These are phyloP conservation scores for Crataegus laevigata DNA, from an alignment of 306 rosid species.

Conservation along the genomic window DNA sequence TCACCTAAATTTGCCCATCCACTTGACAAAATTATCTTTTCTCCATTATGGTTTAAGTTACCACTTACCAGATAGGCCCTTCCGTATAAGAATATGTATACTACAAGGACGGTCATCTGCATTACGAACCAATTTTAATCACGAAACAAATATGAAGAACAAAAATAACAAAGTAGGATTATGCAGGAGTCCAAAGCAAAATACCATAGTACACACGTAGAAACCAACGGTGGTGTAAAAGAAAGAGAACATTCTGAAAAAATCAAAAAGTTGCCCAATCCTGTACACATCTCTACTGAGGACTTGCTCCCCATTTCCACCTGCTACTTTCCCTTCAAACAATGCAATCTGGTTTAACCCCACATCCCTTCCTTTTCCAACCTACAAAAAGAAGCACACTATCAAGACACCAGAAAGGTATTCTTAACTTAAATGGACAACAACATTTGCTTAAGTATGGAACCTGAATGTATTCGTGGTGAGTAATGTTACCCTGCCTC, in stretches of 20 bases:
- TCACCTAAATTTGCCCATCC: not conserved
- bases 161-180: not conserved
- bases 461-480: slow-evolving; percentile 97
- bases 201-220: slow-evolving; percentile 94
- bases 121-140: slow-evolving; percentile 14
- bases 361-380: slow-evolving; percentile 99
- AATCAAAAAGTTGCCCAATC: slow-evolving; percentile 88
- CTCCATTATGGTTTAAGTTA: not conserved
- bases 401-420: slow-evolving; percentile 17
- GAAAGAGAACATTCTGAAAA: slow-evolving; percentile 95
- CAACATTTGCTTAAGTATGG: slow-evolving; percentile 6
- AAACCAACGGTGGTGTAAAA: slow-evolving; percentile 90
- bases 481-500: slow-evolving; percentile 93
- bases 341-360: slow-evolving; percentile 98
- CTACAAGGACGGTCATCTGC: slow-evolving; percentile 97
- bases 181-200: not conserved
- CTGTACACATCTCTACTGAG: slow-evolving; percentile 94
- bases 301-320: slow-evolving; percentile 98
- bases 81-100: slow-evolving; percentile 86
- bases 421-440: slow-evolving; percentile 12
- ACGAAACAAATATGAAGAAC: not conserved
- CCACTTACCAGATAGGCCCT: slow-evolving; percentile 79
- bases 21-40: not conserved
- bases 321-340: slow-evolving; percentile 98
- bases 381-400: slow-evolving; percentile 42